phyloP scores from a whole-genome alignment of 108 stramenopile species.

The Conticribra guillardii region DNA sequence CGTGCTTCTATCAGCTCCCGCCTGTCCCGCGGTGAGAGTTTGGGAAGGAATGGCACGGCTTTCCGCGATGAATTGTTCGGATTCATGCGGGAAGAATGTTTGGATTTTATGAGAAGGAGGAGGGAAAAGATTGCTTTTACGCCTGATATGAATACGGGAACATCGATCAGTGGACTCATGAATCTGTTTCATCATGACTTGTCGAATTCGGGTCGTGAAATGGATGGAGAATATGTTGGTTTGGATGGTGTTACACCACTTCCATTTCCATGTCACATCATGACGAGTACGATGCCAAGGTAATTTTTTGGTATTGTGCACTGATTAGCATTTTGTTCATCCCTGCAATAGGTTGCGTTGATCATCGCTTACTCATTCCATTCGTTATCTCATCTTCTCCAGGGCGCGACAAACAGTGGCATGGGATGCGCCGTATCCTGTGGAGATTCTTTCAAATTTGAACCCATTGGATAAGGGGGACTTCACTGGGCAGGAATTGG shows the following conservation, averaged over 20 bases:
- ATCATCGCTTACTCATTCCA: no score
- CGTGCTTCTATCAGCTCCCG: constrained; percentile 20
- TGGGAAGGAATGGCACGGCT: constrained; percentile 65
- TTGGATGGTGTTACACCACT: constrained; percentile 40
- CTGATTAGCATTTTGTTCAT: no score
- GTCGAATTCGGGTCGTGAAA: constrained; percentile 11
- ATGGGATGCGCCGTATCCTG: constrained; percentile 59
- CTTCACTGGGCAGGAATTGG: constrained; percentile 82
- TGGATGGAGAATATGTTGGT: constrained; percentile 30
- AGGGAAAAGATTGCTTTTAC: constrained; percentile 44
- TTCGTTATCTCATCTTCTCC: no score
- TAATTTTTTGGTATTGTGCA: neutral
- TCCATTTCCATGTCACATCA: constrained; percentile 72
- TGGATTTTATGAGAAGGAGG: constrained; percentile 61
- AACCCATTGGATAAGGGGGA: constrained; percentile 95
- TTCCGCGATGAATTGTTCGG: constrained; percentile 76
- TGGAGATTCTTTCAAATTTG: constrained; percentile 77
- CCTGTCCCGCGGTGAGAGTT: constrained; percentile 58
- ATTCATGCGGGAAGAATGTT: constrained; percentile 68
- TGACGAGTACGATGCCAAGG: constrained; percentile 82
- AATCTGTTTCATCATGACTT: constrained; percentile 17
- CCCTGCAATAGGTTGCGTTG: no score
- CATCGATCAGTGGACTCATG: constrained; percentile 67
- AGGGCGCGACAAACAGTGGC: constrained; percentile 76
- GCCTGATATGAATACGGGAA: constrained; percentile 50